phyloP scores from a whole-genome alignment of 2,329 filamentous ascomycete species.

The Monosporascus sp. region DNA sequence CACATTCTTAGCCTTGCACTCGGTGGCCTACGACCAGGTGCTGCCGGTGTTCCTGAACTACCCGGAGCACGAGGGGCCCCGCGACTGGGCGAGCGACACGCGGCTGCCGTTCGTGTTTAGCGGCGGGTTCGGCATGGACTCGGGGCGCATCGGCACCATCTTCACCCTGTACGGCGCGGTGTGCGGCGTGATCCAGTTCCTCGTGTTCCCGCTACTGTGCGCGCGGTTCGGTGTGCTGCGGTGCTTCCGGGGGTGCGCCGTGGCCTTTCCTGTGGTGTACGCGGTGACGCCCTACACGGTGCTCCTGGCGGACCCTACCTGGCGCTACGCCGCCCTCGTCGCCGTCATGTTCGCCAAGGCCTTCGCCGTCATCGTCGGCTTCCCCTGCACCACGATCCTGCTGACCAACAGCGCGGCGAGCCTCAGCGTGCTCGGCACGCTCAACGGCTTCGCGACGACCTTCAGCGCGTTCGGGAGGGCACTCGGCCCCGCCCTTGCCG shows the following conservation, averaged over 20 bases:
- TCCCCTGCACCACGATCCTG: constrained; percentile 84
- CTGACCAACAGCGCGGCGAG: constrained; percentile 81
- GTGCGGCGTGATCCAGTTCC: constrained; percentile 78
- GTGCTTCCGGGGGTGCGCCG: constrained; percentile 62
- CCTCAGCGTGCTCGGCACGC: constrained; percentile 71
- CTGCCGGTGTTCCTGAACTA: constrained; percentile 86
- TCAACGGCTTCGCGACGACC: constrained; percentile 87
- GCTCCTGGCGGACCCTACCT: constrained; percentile 43
- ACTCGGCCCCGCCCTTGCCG: constrained; percentile 68
- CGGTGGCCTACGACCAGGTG: constrained; percentile 79
- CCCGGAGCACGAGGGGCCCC: constrained; percentile 51
- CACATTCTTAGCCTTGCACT: constrained; percentile 74
- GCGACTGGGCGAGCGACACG: constrained; percentile 36
- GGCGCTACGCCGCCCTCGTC: constrained; percentile 59
- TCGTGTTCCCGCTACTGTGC: constrained; percentile 74
- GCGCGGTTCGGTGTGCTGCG: constrained; percentile 65
- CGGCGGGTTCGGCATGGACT: constrained; percentile 70
- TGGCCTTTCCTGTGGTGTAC: constrained; percentile 70
- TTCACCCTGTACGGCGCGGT: constrained; percentile 78
- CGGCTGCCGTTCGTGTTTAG: constrained; percentile 74
- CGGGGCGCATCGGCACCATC: constrained; percentile 73
- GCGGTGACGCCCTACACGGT: constrained; percentile 76
- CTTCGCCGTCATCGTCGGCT: constrained; percentile 73
- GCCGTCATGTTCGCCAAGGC: constrained; percentile 68
- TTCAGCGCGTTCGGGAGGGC: constrained; percentile 77